These are phyloP conservation scores for Eucalyptus shirleyi DNA, from an alignment of 345 rosid genomes.

Conservation along the genomic window DNA sequence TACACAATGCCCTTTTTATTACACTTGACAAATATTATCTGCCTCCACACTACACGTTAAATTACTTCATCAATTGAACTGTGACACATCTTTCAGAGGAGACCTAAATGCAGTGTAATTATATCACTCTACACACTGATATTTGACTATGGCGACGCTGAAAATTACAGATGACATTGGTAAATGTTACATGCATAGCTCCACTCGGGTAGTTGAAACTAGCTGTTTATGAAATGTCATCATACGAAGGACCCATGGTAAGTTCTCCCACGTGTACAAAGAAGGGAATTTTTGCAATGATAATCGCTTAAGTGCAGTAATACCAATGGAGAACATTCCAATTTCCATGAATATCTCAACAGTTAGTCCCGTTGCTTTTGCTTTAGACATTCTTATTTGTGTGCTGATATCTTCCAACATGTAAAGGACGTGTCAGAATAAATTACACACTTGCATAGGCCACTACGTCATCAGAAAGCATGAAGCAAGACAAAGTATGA, in stretches of 20 bases:
- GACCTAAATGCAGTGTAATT: not conserved
- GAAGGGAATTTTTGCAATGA: not conserved
- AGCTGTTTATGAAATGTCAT: not conserved
- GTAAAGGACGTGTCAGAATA: not conserved
- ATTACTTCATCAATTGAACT: not conserved
- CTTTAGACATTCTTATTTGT: not conserved
- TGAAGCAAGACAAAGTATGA: too few species aligned
- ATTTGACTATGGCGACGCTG: not conserved
- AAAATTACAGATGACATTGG: not conserved
- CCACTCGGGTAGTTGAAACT: not conserved
- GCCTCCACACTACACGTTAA: not conserved
- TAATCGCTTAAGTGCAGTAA: not conserved
- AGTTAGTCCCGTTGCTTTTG: not conserved
- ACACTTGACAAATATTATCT: not conserved
- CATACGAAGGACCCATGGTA: not conserved
- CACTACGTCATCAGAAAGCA: too few species aligned
- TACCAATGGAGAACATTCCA: not conserved
- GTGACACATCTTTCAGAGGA: not conserved
- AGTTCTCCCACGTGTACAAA: not conserved
- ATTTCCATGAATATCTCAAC: not conserved
- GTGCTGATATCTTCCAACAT: not conserved
- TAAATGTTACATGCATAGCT: not conserved
- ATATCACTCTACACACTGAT: not conserved
- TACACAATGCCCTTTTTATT: not conserved
- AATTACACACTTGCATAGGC: not conserved